Evolutionary conservation across 768 basidiomycete species (phyloP), one percentile per base, ranked within the genome.

Genomic region (Phlebiopsis gigantea): DNA sequence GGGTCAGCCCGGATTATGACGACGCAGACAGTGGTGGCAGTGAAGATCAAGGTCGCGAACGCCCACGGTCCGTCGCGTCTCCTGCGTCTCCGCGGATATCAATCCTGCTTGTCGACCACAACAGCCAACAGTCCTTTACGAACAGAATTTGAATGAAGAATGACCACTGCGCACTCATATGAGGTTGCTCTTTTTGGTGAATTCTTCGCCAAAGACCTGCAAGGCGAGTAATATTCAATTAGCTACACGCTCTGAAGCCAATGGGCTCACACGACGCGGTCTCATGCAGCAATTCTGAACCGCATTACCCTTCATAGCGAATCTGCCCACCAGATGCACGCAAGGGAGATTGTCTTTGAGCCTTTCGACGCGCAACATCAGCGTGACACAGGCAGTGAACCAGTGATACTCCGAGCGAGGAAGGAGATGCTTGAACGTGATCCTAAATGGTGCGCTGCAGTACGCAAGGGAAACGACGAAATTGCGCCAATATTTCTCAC

Each of bases 151-250:
- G 44, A 10, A 21, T n/a, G 15, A 15, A 19, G 6, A n/a, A 51
- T 51, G 46, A 21, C 44, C 1, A 41, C 43, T 46, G 41, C 42
- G 25, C 67, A 87, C 65, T 78, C 77, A 52, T 92, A 91, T 66
- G 89, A 92, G 74, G 86, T 91, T 56, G 87, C 87, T 0, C 82
- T 92, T 59, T 89, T 86, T 55, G 90, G 87, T 59, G 88, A 90
- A 65, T 90, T 92, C 74, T 88, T 87, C 60, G 69, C 88, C 29
- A 78, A 82, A 44, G 89, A 92, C 62, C 82, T 92, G 3, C 56
- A 61, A 59, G 67, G 67, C 62, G 41, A 26, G 54, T 22, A 5
- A 14, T 28, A 19, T 31, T 28, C 44, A 30, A n/a, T 17, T 15
- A 25, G 21, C n/a, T 31, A 8, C 28, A 50, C 8, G 1, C 22